phyloP scores from a whole-genome alignment of 768 basidiomycete species.

The Kwoniella botswanensis region DNA sequence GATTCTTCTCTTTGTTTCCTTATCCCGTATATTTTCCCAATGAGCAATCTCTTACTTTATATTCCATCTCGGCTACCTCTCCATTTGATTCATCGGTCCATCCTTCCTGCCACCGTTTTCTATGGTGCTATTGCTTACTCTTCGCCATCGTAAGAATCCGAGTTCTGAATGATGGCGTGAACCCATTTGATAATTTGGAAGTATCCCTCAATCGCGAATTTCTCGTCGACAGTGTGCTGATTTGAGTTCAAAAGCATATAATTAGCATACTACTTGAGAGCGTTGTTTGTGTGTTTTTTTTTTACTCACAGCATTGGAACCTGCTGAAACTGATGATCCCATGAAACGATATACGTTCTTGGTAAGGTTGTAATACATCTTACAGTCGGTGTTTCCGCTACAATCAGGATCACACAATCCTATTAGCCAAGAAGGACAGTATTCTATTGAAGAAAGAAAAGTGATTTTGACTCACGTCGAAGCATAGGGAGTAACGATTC shows the following conservation, averaged over 20 bases:
- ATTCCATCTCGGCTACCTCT: no score
- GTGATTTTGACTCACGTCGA: constrained; percentile 38
- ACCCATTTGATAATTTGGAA: constrained; percentile 50
- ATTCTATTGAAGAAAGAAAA: no score
- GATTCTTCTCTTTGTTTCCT: background rate
- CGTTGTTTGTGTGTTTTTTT: no score
- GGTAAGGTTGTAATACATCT: constrained; percentile 55
- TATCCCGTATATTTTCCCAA: background rate
- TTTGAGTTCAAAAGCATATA: background rate
- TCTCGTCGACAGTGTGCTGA: constrained; percentile 57
- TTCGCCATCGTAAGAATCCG: constrained; percentile 49
- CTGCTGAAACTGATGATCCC: constrained; percentile 32
- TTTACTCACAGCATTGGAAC: constrained; percentile 31
- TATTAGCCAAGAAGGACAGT: no score
- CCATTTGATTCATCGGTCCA: no score
- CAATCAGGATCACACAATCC: no score
- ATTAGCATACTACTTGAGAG: background rate
- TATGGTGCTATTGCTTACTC: constrained; percentile 25
- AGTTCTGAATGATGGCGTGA: constrained; percentile 55
- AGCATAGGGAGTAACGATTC: constrained; percentile 48
- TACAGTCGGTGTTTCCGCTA: constrained; percentile 53
- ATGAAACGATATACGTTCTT: constrained; percentile 55
- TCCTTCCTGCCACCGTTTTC: no score
- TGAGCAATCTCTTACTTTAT: background rate
- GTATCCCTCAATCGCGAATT: constrained; percentile 47